Evolutionary conservation across 257 asterid species (phyloP), one percentile per base, ranked within the genome.

Genomic region (Sherardia arvensis): DNA sequence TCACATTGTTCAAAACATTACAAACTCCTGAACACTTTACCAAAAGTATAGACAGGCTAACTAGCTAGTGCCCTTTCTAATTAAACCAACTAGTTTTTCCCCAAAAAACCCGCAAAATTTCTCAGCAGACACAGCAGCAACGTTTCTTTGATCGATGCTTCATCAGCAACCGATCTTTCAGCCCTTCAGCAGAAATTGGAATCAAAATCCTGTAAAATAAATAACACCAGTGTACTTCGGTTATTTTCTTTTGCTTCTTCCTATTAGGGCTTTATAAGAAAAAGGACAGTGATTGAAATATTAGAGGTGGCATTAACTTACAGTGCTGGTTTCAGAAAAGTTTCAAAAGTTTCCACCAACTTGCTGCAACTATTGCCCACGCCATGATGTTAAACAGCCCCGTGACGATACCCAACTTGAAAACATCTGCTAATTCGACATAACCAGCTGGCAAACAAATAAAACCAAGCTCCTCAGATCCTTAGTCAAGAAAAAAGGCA

Each of bases 311-410:
- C 32, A 55, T 20, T 12, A 23, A 74, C 77, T 76, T 64, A 71
- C 70, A 22, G 14, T 17, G 66, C 53, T 15, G 58, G 49, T 36
- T 62, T 81, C 84, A 91, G 74, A 83, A 91, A 67, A 91, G 94
- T n/a, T 93, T 87, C 66, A 88, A 66, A 60, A 88, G 45, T 69
- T 91, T 91, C 97, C 96, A 91, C 98, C 98, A 91, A 1, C 79
- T 83, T 47, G 93, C 93, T 70, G 89, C 95, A 30, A 63, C 20
- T 59, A 85, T 68, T 7, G 56, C 78, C 98, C 98, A 91, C 8
- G 80, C 66, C 11, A 59, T 67, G 53, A 88, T 57, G 71, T 88
- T 85, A 25, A 85, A 58, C 2, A 86, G n/a, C 64, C 87, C 92
- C 81, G 83, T 82, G 65, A 45, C 27, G 51, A 88, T 78, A 0